Conservation (phyloP, 208 protist species). For the Leishmania tarentolae region DNA sequence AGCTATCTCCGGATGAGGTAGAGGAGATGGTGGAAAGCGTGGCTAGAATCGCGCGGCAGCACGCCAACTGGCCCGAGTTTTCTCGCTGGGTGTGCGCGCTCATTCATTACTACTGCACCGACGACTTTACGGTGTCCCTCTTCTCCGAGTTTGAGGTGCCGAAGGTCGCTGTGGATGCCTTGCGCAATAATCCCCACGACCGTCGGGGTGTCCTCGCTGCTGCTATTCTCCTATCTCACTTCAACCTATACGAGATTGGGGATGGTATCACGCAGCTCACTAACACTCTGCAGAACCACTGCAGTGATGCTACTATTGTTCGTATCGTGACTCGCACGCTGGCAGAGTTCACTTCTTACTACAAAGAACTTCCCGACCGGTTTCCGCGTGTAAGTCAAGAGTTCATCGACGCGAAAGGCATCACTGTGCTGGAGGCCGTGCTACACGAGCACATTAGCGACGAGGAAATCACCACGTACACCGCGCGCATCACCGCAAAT, state of each 20-base stretch:
- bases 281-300: conserved; percentile 57
- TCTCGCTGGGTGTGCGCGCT: conserved; percentile 81
- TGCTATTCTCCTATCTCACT: conserved; percentile 77
- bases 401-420: conserved; percentile 76
- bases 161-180: conserved; percentile 62
- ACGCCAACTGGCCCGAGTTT: conserved; percentile 76
- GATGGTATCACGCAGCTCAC: conserved; percentile 85
- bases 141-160: conserved; percentile 87
- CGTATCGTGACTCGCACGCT: conserved; percentile 59
- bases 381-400: conserved; percentile 64
- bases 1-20: conserved; percentile 70
- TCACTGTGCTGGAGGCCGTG: conserved; percentile 63
- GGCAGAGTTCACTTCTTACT: conserved; percentile 89
- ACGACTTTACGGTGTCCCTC: conserved; percentile 85
- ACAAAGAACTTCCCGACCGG: conserved; percentile 72
- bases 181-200: conserved; percentile 62
- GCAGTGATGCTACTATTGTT: conserved; percentile 49
- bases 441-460: conserved; percentile 68
- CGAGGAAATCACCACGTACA: conserved; percentile 75
- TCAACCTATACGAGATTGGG: conserved; percentile 85
- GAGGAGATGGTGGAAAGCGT: conserved; percentile 81
- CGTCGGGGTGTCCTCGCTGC: conserved; percentile 57
- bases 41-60: conserved; percentile 50
- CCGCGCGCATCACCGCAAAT: conserved; percentile 74
- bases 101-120: conserved; percentile 91